A percentile compares a stretch with the other conserved stretches of the same genome.
phyloP scores from a whole-genome alignment of 306 rosid genomes.

The Sicyos baderoa region DNA sequence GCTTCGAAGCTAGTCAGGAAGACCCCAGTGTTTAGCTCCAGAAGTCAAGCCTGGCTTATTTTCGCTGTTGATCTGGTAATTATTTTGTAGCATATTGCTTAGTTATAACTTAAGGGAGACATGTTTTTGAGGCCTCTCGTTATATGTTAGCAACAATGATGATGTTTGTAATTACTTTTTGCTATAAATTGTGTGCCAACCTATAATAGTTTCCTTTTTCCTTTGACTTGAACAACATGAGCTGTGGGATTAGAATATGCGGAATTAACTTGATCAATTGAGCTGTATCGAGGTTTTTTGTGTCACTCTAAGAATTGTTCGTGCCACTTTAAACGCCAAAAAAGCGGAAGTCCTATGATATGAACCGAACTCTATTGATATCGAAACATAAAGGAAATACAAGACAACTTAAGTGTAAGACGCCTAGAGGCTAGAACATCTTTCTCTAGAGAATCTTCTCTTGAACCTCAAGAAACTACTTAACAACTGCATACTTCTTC shows the following conservation, averaged over 20 bases:
- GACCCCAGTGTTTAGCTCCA: constrained; percentile 53
- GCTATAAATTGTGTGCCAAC: neutral
- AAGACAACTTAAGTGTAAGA: too few species aligned
- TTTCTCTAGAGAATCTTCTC: too few species aligned
- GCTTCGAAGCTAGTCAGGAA: constrained; percentile 45
- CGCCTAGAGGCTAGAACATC: too few species aligned
- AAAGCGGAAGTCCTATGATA: too few species aligned
- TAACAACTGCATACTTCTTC: too few species aligned
- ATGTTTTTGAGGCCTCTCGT: neutral
- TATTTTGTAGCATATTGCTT: neutral
- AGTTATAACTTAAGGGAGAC: neutral
- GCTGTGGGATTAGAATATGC: neutral
- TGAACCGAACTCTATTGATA: too few species aligned
- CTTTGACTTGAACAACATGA: neutral
- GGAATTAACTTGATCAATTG: too few species aligned
- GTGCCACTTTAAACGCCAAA: neutral
- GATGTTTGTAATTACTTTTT: neutral
- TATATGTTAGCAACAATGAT: neutral
- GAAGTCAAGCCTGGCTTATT: constrained; percentile 71
- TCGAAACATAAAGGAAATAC: too few species aligned
- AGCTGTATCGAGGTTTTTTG: too few species aligned
- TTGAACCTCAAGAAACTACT: too few species aligned
- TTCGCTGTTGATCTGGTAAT: constrained; percentile 86
- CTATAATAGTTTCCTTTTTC: neutral
- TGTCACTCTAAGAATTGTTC: neutral